Evolutionary conservation across 495 filamentous ascomycete species (phyloP), one percentile per base, ranked within the genome.

Genomic region (Sporormia fimetaria): DNA sequence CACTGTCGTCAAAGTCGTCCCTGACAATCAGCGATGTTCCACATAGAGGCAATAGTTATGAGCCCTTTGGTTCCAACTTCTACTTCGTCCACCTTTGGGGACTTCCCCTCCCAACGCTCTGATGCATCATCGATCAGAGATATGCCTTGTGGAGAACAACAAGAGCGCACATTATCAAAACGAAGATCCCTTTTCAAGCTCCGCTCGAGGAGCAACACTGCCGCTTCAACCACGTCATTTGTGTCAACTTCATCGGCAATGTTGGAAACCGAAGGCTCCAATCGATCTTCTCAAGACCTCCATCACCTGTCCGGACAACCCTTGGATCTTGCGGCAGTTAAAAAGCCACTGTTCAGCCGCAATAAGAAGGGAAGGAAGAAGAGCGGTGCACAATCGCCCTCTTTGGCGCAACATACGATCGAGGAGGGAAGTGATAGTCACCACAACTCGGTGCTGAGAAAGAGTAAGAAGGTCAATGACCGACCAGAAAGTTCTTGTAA

Each of bases 161-260:
- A 33, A 46, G 27, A 43, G 21, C 40, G 44, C 16, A n/a, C 26
- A 11, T 15, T 8, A 22, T 16, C 20, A 8, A 57, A 54, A 28
- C 43, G 54, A 40, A 45, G 28, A 22, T 57, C 50, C 2, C 45
- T 57, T 2, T 57, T 57, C 25, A 47, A 42, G 29, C 23, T 54
- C 10, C 50, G 54, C 10, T 54, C 54, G 1, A 34, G 54, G 22
- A 57, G 54, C 21, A 54, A 57, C 20, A 57, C 54, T 3, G 25
- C 50, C 18, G 37, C 49, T 6, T 54, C 54, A 5, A 41, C 31
- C 3, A 42, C 41, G 3, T 51, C 54, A 6, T 37, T 54, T 31
- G 35, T 40, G 6, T 54, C 54, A 11, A 20, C 39, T 12, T 12
- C 46, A 8, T 37, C 49, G 16, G 41, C 29, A 21, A 47, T 54